Percentiles rank a stretch among this genome's conserved stretches.
phyloP scores from a whole-genome alignment of 371 early-diverging fungal species.

The Apophysomyces trapeziformis region DNA sequence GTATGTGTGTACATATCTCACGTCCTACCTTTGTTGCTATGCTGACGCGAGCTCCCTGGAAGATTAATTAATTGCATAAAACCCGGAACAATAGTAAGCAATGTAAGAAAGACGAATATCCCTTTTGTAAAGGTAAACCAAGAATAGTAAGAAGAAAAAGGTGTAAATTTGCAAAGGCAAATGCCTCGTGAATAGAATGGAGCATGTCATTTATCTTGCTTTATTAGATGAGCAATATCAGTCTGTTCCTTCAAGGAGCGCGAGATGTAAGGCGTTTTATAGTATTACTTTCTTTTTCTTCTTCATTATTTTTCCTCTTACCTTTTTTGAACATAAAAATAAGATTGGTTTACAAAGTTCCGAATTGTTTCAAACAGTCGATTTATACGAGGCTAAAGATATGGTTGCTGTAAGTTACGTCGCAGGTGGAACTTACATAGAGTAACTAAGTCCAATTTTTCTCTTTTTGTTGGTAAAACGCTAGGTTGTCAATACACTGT shows the following conservation, averaged over 20 bases:
- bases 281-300: conserved; percentile 1
- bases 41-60: conserved; percentile 5
- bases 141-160: not conserved
- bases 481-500: conserved; percentile 31
- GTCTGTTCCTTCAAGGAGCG: conserved; percentile 66
- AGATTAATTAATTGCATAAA: conserved; percentile 71
- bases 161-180: too few species aligned
- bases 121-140: conserved; percentile 71
- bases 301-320: conserved; percentile 4
- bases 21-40: not conserved
- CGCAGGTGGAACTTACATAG: not conserved
- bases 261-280: conserved; percentile 38
- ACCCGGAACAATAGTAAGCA: conserved; percentile 67
- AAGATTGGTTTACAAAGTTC: conserved; percentile 70
- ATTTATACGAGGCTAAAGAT: conserved; percentile 87
- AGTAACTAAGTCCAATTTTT: not conserved
- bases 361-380: conserved; percentile 89
- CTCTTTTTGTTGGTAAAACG: not conserved
- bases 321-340: conserved; percentile 8
- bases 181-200: conserved; percentile 6
- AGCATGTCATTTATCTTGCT: not conserved
- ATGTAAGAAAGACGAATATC: conserved; percentile 57
- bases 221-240: conserved; percentile 84
- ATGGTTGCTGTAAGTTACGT: conserved; percentile 65
- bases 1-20: conserved; percentile 36